A percentile compares a stretch with the other conserved stretches of the same genome.
Evolutionary conservation across 2,329 filamentous ascomycete species (phyloP).

Genomic region (Aspergillus neoniger): DNA sequence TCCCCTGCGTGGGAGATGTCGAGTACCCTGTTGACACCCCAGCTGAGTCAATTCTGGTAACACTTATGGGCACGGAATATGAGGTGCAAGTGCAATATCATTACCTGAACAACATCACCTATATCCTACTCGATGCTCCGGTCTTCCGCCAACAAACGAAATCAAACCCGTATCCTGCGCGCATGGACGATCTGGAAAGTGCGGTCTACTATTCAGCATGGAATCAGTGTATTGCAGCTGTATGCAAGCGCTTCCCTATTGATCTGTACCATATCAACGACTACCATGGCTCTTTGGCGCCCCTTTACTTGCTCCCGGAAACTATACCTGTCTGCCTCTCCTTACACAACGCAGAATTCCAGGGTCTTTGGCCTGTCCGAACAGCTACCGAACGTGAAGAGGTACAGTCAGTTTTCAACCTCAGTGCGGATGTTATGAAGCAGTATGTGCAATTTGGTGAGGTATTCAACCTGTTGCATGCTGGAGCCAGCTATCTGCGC

Average conservation of each 20-base stretch:
- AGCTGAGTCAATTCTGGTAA: constrained; percentile 63
- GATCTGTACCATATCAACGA: constrained; percentile 68
- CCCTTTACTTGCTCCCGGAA: constrained; percentile 64
- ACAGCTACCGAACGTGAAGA: constrained; percentile 61
- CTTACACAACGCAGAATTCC: constrained; percentile 68
- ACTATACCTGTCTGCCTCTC: constrained; percentile 63
- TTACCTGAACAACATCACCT: constrained; percentile 64
- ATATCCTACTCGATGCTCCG: constrained; percentile 65
- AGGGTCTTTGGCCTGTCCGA: constrained; percentile 67
- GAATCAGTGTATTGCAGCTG: constrained; percentile 68
- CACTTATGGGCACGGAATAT: constrained; percentile 60
- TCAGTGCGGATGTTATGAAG: constrained; percentile 56
- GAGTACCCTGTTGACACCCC: constrained; percentile 62
- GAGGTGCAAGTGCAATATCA: constrained; percentile 66
- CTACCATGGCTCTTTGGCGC: constrained; percentile 63
- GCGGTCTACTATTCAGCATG: constrained; percentile 69
- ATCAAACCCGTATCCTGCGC: constrained; percentile 63
- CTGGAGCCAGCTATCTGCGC: constrained; percentile 64
- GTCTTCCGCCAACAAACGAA: constrained; percentile 65
- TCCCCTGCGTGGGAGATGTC: constrained; percentile 62
- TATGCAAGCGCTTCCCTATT: constrained; percentile 62
- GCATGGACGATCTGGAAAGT: constrained; percentile 68
- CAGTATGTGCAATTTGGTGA: constrained; percentile 67
- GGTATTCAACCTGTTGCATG: constrained; percentile 67
- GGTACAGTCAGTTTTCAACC: constrained; percentile 64